Base-by-base conservation (phyloP, 306 rosid genomes). In the Oxytropis ochrocephala region DNA sequence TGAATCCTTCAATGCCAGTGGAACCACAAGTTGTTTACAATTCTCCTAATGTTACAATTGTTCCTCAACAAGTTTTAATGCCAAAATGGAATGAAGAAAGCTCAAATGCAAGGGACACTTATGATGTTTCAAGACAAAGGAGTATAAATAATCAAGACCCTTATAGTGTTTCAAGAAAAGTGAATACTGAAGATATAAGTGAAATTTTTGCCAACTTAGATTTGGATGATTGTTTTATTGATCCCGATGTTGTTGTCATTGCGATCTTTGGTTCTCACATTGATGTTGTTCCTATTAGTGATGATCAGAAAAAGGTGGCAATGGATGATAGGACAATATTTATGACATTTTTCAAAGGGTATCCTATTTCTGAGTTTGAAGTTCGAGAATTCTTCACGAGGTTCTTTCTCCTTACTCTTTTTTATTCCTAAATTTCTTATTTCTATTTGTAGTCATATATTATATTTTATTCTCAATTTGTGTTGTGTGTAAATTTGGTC, bases 331-430 rank as follows among this genome's bases (percentile, higher is more conserved):
- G 96, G 81, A 89, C 85, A 0, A 76, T 89, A 24, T 85, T 89
- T 57, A 55, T 89, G 43, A 87, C 90, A 5, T 89, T 89, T 56
- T 87, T 92, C 0, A 87, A 80, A 54, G 96, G 92, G 0, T 87
- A 85, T 57, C 96, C 90, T 5, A 75, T 87, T 42, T 78, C 83
- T 0, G 81, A 85, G 67, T 9, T 7, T 2, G 96, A 89, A 72
- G 18, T 89, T 2, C 69, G 41, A 50, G 81, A 85, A 1, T 87
- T 73, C 47, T 83, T 89, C 53, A 13, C 74, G 2, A 80, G 84
- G 96, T 80, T 11, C 2, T 14, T 54, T 3, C 4, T 8, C 44
- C 33, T 14, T 41, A 54, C 30, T 12, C 16, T 27, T 43, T 44
- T n/a, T 24, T 1, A 63, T 44, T 0, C 4, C 0, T 8, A 8